Base-by-base conservation (phyloP, 805 yeast genomes). In the Suhomyces kilbournensis region DNA sequence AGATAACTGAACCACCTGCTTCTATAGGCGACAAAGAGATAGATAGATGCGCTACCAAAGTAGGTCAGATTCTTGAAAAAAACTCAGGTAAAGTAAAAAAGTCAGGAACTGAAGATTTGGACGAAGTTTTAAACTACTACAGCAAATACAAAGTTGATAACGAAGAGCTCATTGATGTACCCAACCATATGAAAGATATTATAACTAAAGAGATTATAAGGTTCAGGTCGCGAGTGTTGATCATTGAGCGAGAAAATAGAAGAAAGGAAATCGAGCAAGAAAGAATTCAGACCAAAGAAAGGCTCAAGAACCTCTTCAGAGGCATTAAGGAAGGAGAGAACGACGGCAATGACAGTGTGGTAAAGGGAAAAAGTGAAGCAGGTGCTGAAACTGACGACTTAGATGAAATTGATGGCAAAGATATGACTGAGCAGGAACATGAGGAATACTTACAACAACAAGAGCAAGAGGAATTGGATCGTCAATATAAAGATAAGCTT, bases 161-260 rank as follows among this genome's bases (percentile, higher is more conserved):
- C n/a, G 68, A 71, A 45, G 88, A 84, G 58, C 63, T 85, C 50
- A 68, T 74, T 12, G 88, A 82, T 56, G 78, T 84, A 3, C 88
- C 89, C 2, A 65, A 68, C 22, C 78, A 79, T 23, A 69, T 80
- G 71, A 64, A 78, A 44, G 84, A 82, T 19, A 70, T 68, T n/a
- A 79, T 84, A 35, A 77, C 73, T 17, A 73, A 74, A 51, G 82
- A 80, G 52, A 77, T 85, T 51, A 71, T 82, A 52, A 79, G 76
- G 54, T 85, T 85, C 61, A 67, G 89, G 60, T 69, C 83, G 20
- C 76, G 75, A 43, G 85, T 84, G 25, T 60, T 82, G 49, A 75
- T 75, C 40, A 66, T 80, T 25, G 88, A 84, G 51, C 72, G 75
- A 49, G 73, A 74, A 46, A 79, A 81, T 45, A 72, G 86, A 43